Evolutionary conservation across 495 filamentous ascomycete genomes (phyloP), one percentile per base, ranked within the genome.

Genomic region (Cercophora sp.): DNA sequence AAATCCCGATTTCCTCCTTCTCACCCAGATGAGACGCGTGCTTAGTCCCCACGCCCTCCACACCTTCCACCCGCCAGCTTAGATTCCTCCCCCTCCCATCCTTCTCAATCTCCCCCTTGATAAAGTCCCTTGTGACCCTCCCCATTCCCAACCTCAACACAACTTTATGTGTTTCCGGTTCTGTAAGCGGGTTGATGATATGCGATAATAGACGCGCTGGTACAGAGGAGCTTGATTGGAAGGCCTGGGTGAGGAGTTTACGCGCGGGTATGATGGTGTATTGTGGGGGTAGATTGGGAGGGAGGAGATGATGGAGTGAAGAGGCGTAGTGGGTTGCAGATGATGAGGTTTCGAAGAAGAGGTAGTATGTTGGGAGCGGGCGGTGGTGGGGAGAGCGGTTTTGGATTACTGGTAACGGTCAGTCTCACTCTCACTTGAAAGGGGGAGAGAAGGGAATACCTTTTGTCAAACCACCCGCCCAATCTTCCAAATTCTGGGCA

Each of bases 401-500:
- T 32, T 32, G 29, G 29, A 13, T 32, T 32, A 32, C 29, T 32
- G 29, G 78, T 20, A 69, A 76, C 31, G 79, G 29, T 32, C 13
- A 32, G 29, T 32, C 29, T 32, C 29, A 13, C 13, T 32, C 29
- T 32, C 29, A 6, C 13, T 32, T 6, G 29, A 13, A 32, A 32
- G 29, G 13, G 13, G 13, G 29, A 32, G 13, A 13, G 6, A 32
- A 32, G 13, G 13, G 13, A 6, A 32, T 32, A 32, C 29, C 29
- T 13, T 32, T 32, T 6, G 60, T 41, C 23, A 83, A 70, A 6
- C 81, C 81, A 32, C 74, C 76, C 2, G 71, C 73, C 85, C 85
- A 88, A 27, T 76, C 75, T 39, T 81, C 77, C 45, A 88, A 78
- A 55, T 87, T 82, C 20, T 70, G 62, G 24, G 83, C 82, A n/a